These are phyloP conservation scores for Stachybotrys chlorohalonatus DNA, from an alignment of 2,329 filamentous ascomycete genomes.

Conservation along the genomic window DNA sequence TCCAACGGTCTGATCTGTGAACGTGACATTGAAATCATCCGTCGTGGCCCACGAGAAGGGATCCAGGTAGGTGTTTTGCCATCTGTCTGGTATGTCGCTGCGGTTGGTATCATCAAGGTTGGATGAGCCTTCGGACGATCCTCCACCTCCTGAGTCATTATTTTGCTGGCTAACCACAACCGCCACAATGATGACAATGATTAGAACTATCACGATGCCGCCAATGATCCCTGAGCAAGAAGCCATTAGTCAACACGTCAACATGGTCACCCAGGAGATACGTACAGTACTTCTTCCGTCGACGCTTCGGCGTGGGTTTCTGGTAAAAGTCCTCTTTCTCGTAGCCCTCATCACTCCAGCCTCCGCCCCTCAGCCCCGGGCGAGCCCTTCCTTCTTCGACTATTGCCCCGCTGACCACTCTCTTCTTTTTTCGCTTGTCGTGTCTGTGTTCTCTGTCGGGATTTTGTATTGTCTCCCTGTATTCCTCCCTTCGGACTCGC, in stretches of 20 bases:
- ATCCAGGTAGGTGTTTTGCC: constrained; percentile 70
- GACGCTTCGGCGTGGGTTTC: constrained; percentile 32
- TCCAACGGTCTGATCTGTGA: constrained; percentile 76
- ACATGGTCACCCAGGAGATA: constrained; percentile 5
- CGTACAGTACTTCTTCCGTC: constrained; percentile 54
- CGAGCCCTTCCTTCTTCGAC: constrained; percentile 55
- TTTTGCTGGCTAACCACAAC: constrained; percentile 48
- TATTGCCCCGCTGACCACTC: constrained; percentile 61
- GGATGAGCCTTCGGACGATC: constrained; percentile 18
- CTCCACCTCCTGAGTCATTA: constrained; percentile 4
- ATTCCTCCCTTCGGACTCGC: constrained; percentile 11
- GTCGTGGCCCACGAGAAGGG: constrained; percentile 91
- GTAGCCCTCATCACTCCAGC: constrained; percentile 32
- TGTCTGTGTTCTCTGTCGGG: constrained; percentile 21
- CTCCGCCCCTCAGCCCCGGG: constrained; percentile 34
- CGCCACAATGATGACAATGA: constrained; percentile 61
- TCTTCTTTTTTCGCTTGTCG: constrained; percentile 38
- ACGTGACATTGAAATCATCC: constrained; percentile 86
- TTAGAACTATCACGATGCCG: constrained; percentile 43
- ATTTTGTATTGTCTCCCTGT: constrained; percentile 11
- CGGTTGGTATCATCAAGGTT: constrained; percentile 42
- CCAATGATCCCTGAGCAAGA: constrained; percentile 42
- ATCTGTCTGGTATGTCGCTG: constrained; percentile 52
- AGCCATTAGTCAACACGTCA: background rate
- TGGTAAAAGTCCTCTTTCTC: constrained; percentile 41